phyloP scores from a whole-genome alignment of 2,329 filamentous ascomycete genomes.

The Cadophora sp. region DNA sequence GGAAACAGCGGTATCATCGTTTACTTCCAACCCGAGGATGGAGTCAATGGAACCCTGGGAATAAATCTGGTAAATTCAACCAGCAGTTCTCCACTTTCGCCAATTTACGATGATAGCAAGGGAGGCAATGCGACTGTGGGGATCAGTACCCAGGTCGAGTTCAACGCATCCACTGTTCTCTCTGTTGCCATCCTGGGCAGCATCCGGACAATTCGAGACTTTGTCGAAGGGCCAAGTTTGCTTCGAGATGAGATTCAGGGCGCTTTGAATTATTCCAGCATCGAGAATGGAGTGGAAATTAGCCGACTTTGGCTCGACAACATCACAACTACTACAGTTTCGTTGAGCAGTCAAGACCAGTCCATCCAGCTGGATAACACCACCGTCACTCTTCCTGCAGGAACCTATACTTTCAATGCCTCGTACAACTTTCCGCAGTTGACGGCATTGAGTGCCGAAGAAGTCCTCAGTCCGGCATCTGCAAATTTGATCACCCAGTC shows the following conservation, averaged over 20 bases:
- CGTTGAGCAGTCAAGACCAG: slow-evolving; percentile 50
- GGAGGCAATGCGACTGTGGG: slow-evolving; percentile 55
- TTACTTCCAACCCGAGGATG: slow-evolving; percentile 62
- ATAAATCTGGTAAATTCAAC: slow-evolving; percentile 60
- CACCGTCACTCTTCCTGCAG: slow-evolving; percentile 56
- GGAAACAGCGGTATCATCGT: slow-evolving; percentile 67
- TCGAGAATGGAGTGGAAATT: slow-evolving; percentile 53
- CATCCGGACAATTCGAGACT: slow-evolving; percentile 68
- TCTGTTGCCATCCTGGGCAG: slow-evolving; percentile 65
- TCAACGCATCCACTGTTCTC: slow-evolving; percentile 64
- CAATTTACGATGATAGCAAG: slow-evolving; percentile 49
- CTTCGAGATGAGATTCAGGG: slow-evolving; percentile 61
- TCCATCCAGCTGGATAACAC: slow-evolving; percentile 51
- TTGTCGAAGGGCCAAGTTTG: slow-evolving; percentile 62
- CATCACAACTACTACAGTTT: slow-evolving; percentile 60
- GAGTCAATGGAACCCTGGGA: slow-evolving; percentile 59
- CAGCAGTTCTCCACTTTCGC: slow-evolving; percentile 52
- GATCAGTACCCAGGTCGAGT: slow-evolving; percentile 58
- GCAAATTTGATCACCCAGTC: slow-evolving; percentile 53
- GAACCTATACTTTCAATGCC: slow-evolving; percentile 63
- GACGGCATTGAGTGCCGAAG: slow-evolving; percentile 55
- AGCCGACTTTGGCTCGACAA: slow-evolving; percentile 68
- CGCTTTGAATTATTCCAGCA: slow-evolving; percentile 52
- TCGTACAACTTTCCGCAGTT: slow-evolving; percentile 69
- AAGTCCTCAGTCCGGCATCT: slow-evolving; percentile 58